Evolutionary conservation across 2,329 filamentous ascomycete genomes (phyloP).

Genomic region (Diplodia sapinea): DNA sequence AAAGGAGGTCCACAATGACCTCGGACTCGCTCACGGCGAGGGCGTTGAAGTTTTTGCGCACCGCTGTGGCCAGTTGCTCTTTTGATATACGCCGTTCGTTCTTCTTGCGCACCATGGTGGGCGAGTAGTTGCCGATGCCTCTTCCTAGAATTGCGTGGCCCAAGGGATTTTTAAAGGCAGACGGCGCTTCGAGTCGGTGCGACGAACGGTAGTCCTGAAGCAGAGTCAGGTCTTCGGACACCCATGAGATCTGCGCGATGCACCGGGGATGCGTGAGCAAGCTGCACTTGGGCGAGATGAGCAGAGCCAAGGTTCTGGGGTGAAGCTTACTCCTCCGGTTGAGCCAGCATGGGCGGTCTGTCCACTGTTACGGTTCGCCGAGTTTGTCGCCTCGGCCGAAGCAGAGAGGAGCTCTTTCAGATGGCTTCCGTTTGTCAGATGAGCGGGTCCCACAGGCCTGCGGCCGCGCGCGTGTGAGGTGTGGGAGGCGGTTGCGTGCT

Average conservation of each 20-base stretch:
- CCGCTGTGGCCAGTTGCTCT: constrained; percentile 72
- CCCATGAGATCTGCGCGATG: constrained; percentile 65
- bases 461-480: constrained; percentile 47
- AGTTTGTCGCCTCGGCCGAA: constrained; percentile 42
- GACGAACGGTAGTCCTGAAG: constrained; percentile 78
- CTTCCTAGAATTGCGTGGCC: constrained; percentile 58
- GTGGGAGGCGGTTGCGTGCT: constrained; percentile 48
- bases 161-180: constrained; percentile 65
- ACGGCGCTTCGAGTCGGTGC: constrained; percentile 72
- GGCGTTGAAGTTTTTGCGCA: constrained; percentile 84
- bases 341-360: constrained; percentile 33
- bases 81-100: constrained; percentile 71
- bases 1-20: constrained; percentile 78
- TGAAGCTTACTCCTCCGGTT: constrained; percentile 22
- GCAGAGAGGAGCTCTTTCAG: constrained; percentile 46
- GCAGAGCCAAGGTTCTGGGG: constrained; percentile 1
- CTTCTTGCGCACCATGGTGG: constrained; percentile 73
- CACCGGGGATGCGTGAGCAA: constrained; percentile 4
- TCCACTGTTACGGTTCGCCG: constrained; percentile 41
- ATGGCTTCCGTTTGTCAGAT: constrained; percentile 42
- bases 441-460: constrained; percentile 41
- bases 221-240: constrained; percentile 68
- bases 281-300: neutral
- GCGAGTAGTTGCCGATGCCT: constrained; percentile 73
- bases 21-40: constrained; percentile 81